These are phyloP conservation scores for Closterium sp. DNA, from an alignment of 139 green algal genomes.

Conservation along the genomic window DNA sequence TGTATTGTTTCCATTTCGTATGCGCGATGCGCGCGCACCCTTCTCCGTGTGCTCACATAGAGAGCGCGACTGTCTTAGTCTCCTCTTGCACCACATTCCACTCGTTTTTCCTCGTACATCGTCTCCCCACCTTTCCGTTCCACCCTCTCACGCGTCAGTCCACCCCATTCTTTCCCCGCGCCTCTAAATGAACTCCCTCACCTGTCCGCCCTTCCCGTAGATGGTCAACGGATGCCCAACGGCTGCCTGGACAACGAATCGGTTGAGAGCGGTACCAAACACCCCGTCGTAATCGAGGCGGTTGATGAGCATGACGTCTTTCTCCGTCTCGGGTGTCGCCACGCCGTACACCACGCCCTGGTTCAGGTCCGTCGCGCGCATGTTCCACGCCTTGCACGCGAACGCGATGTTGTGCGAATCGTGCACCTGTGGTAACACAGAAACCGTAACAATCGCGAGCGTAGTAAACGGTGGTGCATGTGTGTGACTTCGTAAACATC, in stretches of 20 bases:
- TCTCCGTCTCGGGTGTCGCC: constrained; percentile 87
- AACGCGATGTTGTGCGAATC: constrained; percentile 98
- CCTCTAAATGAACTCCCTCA: constrained; percentile 38
- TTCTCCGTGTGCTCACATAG: neutral
- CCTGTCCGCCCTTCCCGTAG: constrained; percentile 98
- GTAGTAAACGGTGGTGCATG: too few species aligned
- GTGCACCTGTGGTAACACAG: constrained; percentile 58
- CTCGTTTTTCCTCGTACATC: neutral
- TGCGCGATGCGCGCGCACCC: too few species aligned
- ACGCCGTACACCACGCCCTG: constrained; percentile 98
- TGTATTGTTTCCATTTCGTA: neutral
- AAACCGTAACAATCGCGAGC: too few species aligned
- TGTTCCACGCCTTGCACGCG: constrained; percentile 87
- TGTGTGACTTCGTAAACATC: too few species aligned
- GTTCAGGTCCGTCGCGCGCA: constrained; percentile 96
- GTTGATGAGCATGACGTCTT: constrained; percentile 89
- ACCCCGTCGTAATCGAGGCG: constrained; percentile 98
- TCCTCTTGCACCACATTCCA: neutral
- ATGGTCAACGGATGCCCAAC: constrained; percentile 96
- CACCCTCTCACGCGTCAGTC: neutral
- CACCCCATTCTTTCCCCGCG: neutral
- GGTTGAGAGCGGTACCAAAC: constrained; percentile 97
- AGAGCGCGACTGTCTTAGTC: neutral
- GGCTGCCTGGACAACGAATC: constrained; percentile 89
- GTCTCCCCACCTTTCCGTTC: neutral